Conservation (phyloP, 305 asterid species). For the Fraxinus sp. region DNA sequence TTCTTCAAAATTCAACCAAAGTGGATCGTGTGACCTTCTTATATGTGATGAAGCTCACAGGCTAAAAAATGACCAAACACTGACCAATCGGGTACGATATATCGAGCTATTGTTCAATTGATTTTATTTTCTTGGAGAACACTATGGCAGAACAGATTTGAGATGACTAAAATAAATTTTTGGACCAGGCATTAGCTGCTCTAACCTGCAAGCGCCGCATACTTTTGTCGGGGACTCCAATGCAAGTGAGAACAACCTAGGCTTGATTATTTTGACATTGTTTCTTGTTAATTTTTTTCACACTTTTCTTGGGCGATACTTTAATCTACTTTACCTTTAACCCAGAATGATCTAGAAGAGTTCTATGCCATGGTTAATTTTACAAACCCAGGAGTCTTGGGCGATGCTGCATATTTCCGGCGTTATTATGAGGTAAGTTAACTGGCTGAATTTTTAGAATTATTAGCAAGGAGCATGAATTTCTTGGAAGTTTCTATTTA, state of each 20-base stretch:
- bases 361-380: slow-evolving; percentile 97
- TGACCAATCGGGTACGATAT: slow-evolving; percentile 87
- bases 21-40: slow-evolving; percentile 92
- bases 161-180: slow-evolving; percentile 29
- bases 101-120: slow-evolving; percentile 19
- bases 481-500: background rate
- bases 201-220: slow-evolving; percentile 84
- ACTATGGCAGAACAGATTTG: slow-evolving; percentile 25
- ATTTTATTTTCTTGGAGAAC: slow-evolving; percentile 20
- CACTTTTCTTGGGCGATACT: slow-evolving; percentile 12
- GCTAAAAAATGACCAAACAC: slow-evolving; percentile 89
- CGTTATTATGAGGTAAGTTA: slow-evolving; percentile 85
- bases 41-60: slow-evolving; percentile 99
- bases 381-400: slow-evolving; percentile 89
- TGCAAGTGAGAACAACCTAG: slow-evolving; percentile 69
- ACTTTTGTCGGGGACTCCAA: slow-evolving; percentile 91
- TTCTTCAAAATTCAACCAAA: slow-evolving; percentile 66
- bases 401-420: slow-evolving; percentile 86
- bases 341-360: slow-evolving; percentile 96
- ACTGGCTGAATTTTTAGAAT: slow-evolving; percentile 18
- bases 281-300: slow-evolving; percentile 15
- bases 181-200: slow-evolving; percentile 80
- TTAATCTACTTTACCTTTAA: slow-evolving; percentile 21
- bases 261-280: slow-evolving; percentile 14
- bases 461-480: slow-evolving; percentile 13